Base-by-base conservation (phyloP, 148 eudicot genomes). In the Mesembryanthemum crystallinum region DNA sequence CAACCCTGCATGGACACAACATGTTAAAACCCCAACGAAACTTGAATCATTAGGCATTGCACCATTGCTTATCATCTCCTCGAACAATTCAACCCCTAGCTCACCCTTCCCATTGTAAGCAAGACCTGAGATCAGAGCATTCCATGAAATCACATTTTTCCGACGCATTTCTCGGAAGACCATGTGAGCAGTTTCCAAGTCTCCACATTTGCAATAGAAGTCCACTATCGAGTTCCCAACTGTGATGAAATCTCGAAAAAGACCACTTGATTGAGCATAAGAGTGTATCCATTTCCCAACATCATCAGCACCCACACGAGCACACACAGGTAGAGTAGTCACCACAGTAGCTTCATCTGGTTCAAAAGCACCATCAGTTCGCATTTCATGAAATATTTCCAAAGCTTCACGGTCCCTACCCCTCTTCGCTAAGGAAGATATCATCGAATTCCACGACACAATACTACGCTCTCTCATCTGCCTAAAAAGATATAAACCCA, bases 311-410 rank as follows among this genome's bases (percentile, higher is more conserved):
- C 89, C 90, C 71, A 88, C 76, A 39, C 86, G 89, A 30, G 81
- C 90, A 82, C 95, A 88, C 1, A 81, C 77, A 32, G 95, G 92
- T 14, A 90, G 67, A 6, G 87, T 70, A 28, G 85, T 73, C 1
- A 88, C 92, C 33, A 90, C 77, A 33, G 90, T 86, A 2, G 95
- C 86, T 83, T 90, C 95, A 78, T 90, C 92, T 2, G 91, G 88
- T 71, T 82, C 77, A 77, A 85, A 80, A 18, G 29, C 32, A 25
- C 90, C 86, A 54, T 71, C 57, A 60, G 54, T 60, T 37, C 64
- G 70, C 93, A 92, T 89, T 67, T 89, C 86, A 24, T 23, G 67
- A 58, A 89, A 89, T n/a, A 89, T 60, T 18, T 76, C 85, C 69
- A 92, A 67, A 51, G 92, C 97, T n/a, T 85, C 92, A 23, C 65